Conservation (phyloP, 2,329 filamentous ascomycete species). For the Hymenoscyphus albidus region DNA sequence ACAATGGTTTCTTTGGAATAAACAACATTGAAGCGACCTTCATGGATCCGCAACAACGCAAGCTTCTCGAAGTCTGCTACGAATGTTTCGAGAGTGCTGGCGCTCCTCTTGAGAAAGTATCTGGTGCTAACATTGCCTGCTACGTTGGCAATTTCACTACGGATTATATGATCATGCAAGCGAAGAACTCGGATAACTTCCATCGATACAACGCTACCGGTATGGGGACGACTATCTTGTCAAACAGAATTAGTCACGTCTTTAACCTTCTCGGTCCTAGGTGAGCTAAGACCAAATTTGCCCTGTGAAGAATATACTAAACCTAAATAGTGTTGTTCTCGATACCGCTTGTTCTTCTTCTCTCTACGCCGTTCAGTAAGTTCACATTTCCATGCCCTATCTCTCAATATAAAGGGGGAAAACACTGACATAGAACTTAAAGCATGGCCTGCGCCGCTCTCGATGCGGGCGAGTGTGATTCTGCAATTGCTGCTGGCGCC, state of each 20-base stretch:
- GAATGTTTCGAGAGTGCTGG: conserved; percentile 31
- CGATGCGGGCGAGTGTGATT: conserved; percentile 40
- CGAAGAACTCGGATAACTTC: conserved; percentile 17
- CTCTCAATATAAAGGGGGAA: conserved; percentile 25
- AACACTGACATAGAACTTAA: conserved; percentile 40
- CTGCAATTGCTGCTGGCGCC: conserved; percentile 22
- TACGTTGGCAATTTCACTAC: conserved; percentile 25
- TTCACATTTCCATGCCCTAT: background rate
- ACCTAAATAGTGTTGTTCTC: conserved; percentile 7
- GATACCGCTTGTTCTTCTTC: conserved; percentile 53
- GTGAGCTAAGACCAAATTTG: background rate
- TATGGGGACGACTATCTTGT: conserved; percentile 10
- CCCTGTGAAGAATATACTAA: background rate
- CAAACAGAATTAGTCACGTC: conserved; percentile 35
- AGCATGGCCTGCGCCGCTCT: conserved; percentile 49
- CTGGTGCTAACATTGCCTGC: conserved; percentile 22
- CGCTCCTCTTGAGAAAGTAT: conserved; percentile 21
- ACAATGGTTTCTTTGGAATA: conserved; percentile 25
- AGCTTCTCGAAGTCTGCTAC: conserved; percentile 30
- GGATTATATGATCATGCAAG: conserved; percentile 19
- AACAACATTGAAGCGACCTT: conserved; percentile 20
- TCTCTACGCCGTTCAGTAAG: conserved; percentile 44
- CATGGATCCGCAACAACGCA: conserved; percentile 32
- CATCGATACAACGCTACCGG: conserved; percentile 32
- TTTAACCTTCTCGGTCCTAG: conserved; percentile 28